These are phyloP conservation scores for Penicillium sp. DNA, from an alignment of 2,329 filamentous ascomycete genomes.

Conservation along the genomic window DNA sequence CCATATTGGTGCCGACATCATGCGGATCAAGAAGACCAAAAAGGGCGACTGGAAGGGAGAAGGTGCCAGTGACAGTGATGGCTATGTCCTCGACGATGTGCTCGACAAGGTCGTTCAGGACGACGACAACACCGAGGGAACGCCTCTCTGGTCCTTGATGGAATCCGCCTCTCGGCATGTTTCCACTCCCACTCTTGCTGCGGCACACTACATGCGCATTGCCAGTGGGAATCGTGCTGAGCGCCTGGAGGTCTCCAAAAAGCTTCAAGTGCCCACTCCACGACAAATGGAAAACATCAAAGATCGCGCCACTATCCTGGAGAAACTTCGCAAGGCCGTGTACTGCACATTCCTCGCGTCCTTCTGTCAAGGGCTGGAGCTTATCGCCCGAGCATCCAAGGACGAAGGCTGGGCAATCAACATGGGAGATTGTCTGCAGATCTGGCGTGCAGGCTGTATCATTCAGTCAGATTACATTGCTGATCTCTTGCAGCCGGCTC, in stretches of 20 bases:
- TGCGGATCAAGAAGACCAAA: conserved; percentile 45
- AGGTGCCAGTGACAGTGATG: conserved; percentile 28
- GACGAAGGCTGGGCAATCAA: conserved; percentile 53
- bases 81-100: conserved; percentile 55
- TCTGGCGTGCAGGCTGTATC: conserved; percentile 67
- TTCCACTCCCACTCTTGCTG: conserved; percentile 58
- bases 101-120: conserved; percentile 68
- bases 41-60: conserved; percentile 31
- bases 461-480: conserved; percentile 62
- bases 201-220: conserved; percentile 57
- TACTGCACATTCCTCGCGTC: conserved; percentile 57
- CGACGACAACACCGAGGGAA: conserved; percentile 60
- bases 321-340: conserved; percentile 55
- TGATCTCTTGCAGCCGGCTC: conserved; percentile 47
- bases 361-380: conserved; percentile 61
- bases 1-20: conserved; percentile 58
- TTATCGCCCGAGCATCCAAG: conserved; percentile 55
- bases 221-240: conserved; percentile 57
- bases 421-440: conserved; percentile 40
- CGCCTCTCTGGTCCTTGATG: conserved; percentile 59
- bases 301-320: conserved; percentile 45
- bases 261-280: conserved; percentile 40
- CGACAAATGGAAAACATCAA: conserved; percentile 25
- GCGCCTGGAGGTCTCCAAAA: conserved; percentile 48
- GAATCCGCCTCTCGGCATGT: conserved; percentile 58